Base-by-base conservation (phyloP, 2,329 filamentous ascomycete genomes). In the Endoconidiophora polonica region DNA sequence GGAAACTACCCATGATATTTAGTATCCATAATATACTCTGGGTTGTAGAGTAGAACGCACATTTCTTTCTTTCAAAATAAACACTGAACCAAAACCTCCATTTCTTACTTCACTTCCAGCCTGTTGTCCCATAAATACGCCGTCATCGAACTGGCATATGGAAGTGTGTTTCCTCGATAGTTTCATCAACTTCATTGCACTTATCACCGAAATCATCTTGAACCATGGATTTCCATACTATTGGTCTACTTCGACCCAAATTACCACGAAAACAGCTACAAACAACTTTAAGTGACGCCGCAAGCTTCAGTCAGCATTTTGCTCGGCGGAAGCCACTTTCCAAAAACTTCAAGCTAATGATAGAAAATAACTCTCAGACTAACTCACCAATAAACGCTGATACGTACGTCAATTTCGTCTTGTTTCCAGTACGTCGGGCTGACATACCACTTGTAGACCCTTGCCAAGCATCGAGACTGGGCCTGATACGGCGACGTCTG, bases 381-480 rank as follows among this genome's bases (percentile, higher is more conserved):
- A 33, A 10, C 1, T 33, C 9, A 12, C 29, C 12, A 33, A 33
- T 33, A 33, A 10, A 33, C 29, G 29, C 29, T 33, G 29, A 33
- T 33, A 33, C 29, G 29, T 33, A 33, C 7, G 29, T 33, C 12
- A 12, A 33, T 33, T 18, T 18, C 16, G 16, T 18, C 16, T 18
- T 18, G 16, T 18, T 18, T 18, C 1, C 3, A 33, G 29, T 4
- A 33, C 4, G 29, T 33, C 12, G 29, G 12, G 29, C 29, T 33
- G 29, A 33, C 9, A 33, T 7, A 33, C 12, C 29, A 33, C 12
- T 33, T 33, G 7, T 20, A 49, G 48, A 2, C 29, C 23, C 4
- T 23, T 49, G 3, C 48, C 9, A 23, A 49, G 48, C 22, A 49
- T 49, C 12, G 48, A 49, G 36, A 14, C 24, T 7, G 41, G 9